Evolutionary conservation across 352 stramenopile genomes (phyloP), one percentile per base, ranked within the genome.

Genomic region (Phytophthora podocarpi): DNA sequence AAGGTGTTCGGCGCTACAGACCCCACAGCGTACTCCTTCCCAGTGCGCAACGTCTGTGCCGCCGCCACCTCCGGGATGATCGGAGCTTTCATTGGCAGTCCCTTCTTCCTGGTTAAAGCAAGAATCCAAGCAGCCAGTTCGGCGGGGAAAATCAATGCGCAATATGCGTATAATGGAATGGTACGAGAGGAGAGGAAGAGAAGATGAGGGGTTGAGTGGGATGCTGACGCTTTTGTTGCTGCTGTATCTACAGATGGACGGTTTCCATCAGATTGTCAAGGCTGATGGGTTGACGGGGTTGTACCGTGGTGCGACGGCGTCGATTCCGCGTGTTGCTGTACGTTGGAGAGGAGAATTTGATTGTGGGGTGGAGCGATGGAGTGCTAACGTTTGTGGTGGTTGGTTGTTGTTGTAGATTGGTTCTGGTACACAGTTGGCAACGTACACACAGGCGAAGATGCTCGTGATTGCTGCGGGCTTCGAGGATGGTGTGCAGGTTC

Each of bases 51-150:
- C 52, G 74, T 94, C 16, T 78, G 69, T 5, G 87, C 87, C 9
- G 87, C 81, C 0, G 76, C 84, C 8, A 91, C 84, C 10, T 96
- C 87, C 0, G 84, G 84, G 12, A 77, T 91, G 49, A 84, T 94
- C 39, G 87, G 87, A 2, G 87, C 85, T 13, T 79, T 80, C 40
- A 73, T 92, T 51, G 87, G 87, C 23, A 93, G 83, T 59, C 87
- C 87, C 16, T 93, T 96, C 66, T 94, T 90, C 64, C 74, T 96
- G 21, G 78, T 96, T 6, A 96, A 96, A 57, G 83, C 87, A 24
- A 70, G 87, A 11, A 91, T 96, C 52, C 87, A 96, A 59, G 87
- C 87, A 0, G 82, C 85, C 18, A 93, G 85, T 57, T 89, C 82
- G 2, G 66, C 71, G 0, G 80, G 77, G 15, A 89, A 79, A 12